Conservation (phyloP, 768 basidiomycete species). For the Serendipita sp. region DNA sequence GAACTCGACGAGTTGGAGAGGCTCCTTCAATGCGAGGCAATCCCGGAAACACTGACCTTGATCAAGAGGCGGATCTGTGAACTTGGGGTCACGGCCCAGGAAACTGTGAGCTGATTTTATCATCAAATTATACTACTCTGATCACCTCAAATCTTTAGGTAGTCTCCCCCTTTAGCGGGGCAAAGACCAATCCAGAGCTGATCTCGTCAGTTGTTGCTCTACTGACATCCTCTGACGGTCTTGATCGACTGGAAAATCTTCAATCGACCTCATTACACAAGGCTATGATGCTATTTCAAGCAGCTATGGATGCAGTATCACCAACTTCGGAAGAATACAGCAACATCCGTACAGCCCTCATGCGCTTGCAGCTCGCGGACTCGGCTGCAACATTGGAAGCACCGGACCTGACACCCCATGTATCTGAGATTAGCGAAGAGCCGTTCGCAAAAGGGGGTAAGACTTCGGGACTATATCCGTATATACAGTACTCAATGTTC, state of each 20-base stretch:
- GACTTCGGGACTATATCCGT: background rate
- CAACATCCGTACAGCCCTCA: background rate
- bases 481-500: background rate
- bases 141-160: background rate
- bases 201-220: background rate
- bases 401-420: background rate
- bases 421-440: constrained; percentile 1
- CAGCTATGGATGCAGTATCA: background rate
- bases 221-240: background rate
- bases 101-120: background rate
- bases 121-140: background rate
- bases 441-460: constrained; percentile 1
- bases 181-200: background rate
- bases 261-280: background rate
- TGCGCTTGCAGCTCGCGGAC: background rate
- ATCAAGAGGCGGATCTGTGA: background rate
- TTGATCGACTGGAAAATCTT: constrained; percentile 1
- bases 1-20: background rate
- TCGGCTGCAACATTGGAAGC: background rate
- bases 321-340: background rate
- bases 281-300: background rate
- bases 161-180: background rate
- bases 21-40: background rate
- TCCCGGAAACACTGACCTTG: background rate
- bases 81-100: background rate